A percentile compares a stretch with the other conserved stretches of the same genome.
These are phyloP conservation scores for Abrus pulchellus DNA, from an alignment of 306 rosid species.

Conservation along the genomic window DNA sequence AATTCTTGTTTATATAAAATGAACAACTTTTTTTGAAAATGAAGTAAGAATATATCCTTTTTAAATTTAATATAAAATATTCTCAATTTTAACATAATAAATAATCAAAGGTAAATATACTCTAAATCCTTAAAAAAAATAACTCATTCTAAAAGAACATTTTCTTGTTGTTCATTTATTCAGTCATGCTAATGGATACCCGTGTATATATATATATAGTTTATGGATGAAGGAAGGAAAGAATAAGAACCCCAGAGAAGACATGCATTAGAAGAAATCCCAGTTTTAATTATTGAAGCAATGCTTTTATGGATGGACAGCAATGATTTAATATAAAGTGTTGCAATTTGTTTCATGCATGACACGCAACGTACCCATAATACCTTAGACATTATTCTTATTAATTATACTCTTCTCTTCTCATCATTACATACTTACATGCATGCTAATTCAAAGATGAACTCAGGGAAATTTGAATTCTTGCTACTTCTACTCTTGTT, in stretches of 20 bases:
- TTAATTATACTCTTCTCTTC: conserved; percentile 1
- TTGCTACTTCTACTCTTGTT: conserved; percentile 44
- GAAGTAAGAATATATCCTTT: no score
- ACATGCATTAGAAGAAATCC: conserved; percentile 55
- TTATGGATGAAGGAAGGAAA: conserved; percentile 47
- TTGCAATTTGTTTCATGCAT: conserved; percentile 46
- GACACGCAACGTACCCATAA: conserved; percentile 39
- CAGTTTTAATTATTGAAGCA: conserved; percentile 57
- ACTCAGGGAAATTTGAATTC: conserved; percentile 38
- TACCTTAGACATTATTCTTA: neutral
- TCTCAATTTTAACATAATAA: no score
- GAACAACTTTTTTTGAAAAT: no score
- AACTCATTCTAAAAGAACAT: no score
- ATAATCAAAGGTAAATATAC: no score
- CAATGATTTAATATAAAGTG: conserved; percentile 29
- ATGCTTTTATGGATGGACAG: conserved; percentile 48
- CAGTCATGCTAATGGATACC: no score
- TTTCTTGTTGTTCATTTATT: no score
- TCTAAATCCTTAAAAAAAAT: no score
- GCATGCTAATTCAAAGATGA: conserved; percentile 37
- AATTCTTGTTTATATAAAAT: no score
- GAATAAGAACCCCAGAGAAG: conserved; percentile 50
- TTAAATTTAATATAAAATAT: no score
- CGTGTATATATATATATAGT: neutral
- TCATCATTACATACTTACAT: conserved; percentile 1